Conservation (phyloP, 805 yeast species). For the Starmera dryadoides region DNA sequence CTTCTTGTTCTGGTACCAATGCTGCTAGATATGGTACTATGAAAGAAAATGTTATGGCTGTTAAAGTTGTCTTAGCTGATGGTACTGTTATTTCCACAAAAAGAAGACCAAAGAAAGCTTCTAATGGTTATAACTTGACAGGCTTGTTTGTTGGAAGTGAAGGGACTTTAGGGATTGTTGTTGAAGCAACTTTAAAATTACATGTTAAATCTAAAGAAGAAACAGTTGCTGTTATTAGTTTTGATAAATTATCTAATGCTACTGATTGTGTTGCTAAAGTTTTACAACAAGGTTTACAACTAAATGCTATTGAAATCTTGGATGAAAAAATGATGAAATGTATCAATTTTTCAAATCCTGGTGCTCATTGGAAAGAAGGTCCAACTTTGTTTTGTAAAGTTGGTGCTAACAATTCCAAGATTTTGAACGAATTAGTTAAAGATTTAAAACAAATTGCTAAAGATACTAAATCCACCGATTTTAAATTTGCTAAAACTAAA, state of each 20-base stretch:
- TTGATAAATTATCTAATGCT: conserved; percentile 59
- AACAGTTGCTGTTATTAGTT: conserved; percentile 55
- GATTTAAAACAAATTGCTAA: conserved; percentile 41
- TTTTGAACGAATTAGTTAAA: conserved; percentile 31
- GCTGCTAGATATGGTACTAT: conserved; percentile 74
- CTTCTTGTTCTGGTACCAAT: conserved; percentile 68
- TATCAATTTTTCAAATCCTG: conserved; percentile 43
- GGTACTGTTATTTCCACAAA: conserved; percentile 65
- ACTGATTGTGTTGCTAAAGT: conserved; percentile 54
- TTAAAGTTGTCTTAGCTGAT: conserved; percentile 68
- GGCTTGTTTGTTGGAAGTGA: conserved; percentile 63
- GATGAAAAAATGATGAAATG: conserved; percentile 62
- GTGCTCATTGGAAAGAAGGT: conserved; percentile 39
- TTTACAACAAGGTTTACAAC: conserved; percentile 47
- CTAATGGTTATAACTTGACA: conserved; percentile 72
- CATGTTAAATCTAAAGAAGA: conserved; percentile 54
- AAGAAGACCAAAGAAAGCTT: conserved; percentile 59
- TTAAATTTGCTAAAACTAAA: conserved; percentile 48
- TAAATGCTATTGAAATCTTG: conserved; percentile 64
- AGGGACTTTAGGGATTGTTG: conserved; percentile 66
- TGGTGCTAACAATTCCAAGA: conserved; percentile 33
- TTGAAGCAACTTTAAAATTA: conserved; percentile 62
- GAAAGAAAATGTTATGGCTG: conserved; percentile 54
- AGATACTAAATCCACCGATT: conserved; percentile 38
- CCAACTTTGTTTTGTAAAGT: conserved; percentile 57